Base-by-base conservation (phyloP, 305 asterid species). In the Plantago lanceolata region DNA sequence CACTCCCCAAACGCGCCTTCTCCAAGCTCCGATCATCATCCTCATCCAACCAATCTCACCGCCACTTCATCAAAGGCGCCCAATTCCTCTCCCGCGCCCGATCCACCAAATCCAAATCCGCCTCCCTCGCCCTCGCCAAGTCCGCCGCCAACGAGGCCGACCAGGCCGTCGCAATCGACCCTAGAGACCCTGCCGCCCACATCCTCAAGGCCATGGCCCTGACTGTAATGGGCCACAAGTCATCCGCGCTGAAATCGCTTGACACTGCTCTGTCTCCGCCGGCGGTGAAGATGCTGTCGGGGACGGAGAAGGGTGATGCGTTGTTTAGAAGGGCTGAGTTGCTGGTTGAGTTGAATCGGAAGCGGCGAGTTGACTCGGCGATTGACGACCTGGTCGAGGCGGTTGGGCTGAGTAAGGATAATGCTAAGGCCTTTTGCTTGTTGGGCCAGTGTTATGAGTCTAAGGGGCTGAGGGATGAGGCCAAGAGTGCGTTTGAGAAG, bases 1-100 rank as follows among this genome's bases (percentile, higher is more conserved):
- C 60, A 43, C 77, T 85, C 65, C 95, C 96, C 48, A 82, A 76
- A 59, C 86, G 78, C 71, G 88, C 86, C 66, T 49, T 83, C 57
- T 19, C 82, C 54, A 77, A 77, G 49, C 82, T 84, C 82, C 95
- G 96, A 53, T 75, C 87, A 24, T 7, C 73, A 71, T 49, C 19
- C 66, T 80, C 88, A 90, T 2, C 84, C 68, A 64, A 67, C 80
- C 88, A 79, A 64, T 84, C 86, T 62, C 76, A 86, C 69, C 87
- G 86, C 70, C 95, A 88, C 81, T 84, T 90, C 84, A 82, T 88
- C 65, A 77, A 73, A 43, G 97, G 95, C 9, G 96, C 97, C 29
- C 88, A 85, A 67, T 62, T 81, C 83, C 85, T 90, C 55, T 75
- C 94, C 74, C 79, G 87, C 44, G 89, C 97, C 68, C 85, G 86